phyloP scores from a whole-genome alignment of 371 early-diverging fungal genomes.

The Paraphysoderma sedebokerense region DNA sequence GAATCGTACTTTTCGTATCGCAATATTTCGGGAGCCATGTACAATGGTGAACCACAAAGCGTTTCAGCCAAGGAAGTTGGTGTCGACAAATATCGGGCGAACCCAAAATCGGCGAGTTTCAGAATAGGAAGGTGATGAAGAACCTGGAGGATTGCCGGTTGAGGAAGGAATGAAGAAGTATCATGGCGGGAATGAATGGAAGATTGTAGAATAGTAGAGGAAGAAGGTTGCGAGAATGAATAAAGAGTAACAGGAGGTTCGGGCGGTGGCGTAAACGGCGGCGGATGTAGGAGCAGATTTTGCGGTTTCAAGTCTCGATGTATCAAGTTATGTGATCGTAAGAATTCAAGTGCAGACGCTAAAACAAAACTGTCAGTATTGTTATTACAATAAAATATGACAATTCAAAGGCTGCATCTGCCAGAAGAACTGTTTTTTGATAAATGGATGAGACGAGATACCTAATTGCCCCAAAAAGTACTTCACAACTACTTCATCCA shows the following conservation, averaged over 20 bases:
- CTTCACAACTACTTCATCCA: background rate
- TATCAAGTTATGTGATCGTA: slow-evolving; percentile 66
- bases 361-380: too few species aligned
- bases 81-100: slow-evolving; percentile 69
- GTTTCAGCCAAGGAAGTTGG: slow-evolving; percentile 72
- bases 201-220: background rate
- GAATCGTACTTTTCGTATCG: slow-evolving; percentile 83
- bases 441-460: background rate
- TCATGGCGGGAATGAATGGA: background rate
- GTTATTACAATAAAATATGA: background rate
- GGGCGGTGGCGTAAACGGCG: background rate
- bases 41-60: slow-evolving; percentile 85
- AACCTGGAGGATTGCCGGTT: background rate
- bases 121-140: slow-evolving; percentile 34
- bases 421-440: background rate
- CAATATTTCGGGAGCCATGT: slow-evolving; percentile 94
- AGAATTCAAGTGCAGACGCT: slow-evolving; percentile 73
- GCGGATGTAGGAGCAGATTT: slow-evolving; percentile 18
- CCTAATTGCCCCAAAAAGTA: background rate
- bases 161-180: background rate
- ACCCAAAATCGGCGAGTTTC: slow-evolving; percentile 94
- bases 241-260: background rate
- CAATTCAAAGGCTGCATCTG: background rate
- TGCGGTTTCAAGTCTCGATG: slow-evolving; percentile 96
- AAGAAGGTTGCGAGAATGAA: background rate